Percentiles rank a stretch among this genome's conserved stretches.
Evolutionary conservation across 805 yeast species (phyloP).

Genomic region (Yueomyces sinensis): DNA sequence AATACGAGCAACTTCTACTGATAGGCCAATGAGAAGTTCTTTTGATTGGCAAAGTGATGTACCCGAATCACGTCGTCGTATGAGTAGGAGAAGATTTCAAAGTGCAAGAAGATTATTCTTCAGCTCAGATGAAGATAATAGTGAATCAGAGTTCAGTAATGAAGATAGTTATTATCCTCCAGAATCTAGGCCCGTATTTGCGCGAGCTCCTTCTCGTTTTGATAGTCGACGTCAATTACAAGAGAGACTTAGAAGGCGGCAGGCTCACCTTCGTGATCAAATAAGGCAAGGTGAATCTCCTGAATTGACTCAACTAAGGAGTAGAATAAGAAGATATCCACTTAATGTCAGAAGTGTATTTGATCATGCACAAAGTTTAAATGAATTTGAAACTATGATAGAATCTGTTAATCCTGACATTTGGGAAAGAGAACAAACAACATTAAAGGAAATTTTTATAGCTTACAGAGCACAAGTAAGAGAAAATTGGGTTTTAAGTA

Average conservation of each 20-base stretch:
- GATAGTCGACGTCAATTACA: not conserved
- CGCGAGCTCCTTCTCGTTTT: too few relatives aligned
- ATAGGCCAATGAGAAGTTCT: conserved; percentile 17
- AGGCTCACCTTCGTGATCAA: conserved; percentile 2
- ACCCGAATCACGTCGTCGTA: conserved; percentile 8
- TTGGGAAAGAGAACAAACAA: conserved; percentile 11
- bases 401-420: conserved; percentile 11
- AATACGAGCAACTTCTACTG: conserved; percentile 11
- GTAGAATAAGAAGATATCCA: conserved; percentile 9
- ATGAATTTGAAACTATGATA: conserved; percentile 13
- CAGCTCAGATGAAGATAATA: conserved; percentile 5
- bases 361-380: conserved; percentile 12
- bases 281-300: conserved; percentile 3
- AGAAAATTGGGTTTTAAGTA: conserved; percentile 9
- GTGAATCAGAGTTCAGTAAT: not conserved
- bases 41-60: conserved; percentile 13
- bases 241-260: conserved; percentile 2
- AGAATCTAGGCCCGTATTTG: not conserved
- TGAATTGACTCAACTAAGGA: conserved; percentile 5
- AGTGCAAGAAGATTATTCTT: conserved; percentile 6
- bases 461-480: conserved; percentile 10
- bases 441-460: conserved; percentile 10
- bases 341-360: conserved; percentile 15
- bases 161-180: conserved; percentile 2
- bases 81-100: conserved; percentile 10